Evolutionary conservation across 306 rosid genomes (phyloP).

Genomic region (Comarum palustre): DNA sequence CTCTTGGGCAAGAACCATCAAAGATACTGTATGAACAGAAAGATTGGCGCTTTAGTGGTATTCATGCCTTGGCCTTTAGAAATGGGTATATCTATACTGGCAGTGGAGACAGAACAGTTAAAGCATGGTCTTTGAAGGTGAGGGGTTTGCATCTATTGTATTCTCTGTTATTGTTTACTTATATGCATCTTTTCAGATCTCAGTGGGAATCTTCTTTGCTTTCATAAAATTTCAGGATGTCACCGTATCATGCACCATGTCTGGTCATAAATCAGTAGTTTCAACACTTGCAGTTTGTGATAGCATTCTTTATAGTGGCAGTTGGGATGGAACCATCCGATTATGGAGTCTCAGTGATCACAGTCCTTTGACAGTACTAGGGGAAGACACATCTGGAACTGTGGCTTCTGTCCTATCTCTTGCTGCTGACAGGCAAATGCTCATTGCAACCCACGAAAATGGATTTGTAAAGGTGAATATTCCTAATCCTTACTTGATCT

Average conservation of each 20-base stretch:
- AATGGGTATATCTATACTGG: constrained; percentile 65
- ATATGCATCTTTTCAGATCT: constrained; percentile 5
- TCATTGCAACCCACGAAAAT: constrained; percentile 77
- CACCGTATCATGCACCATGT: constrained; percentile 61
- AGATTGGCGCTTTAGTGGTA: constrained; percentile 97
- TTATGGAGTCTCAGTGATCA: constrained; percentile 87
- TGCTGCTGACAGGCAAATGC: constrained; percentile 47
- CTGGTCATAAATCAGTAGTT: constrained; percentile 81
- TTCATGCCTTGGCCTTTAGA: constrained; percentile 63
- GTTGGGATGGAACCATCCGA: constrained; percentile 95
- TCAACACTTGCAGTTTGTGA: constrained; percentile 67
- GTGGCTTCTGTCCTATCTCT: constrained; percentile 59
- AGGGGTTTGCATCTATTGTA: constrained; percentile 17
- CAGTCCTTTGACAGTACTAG: constrained; percentile 70
- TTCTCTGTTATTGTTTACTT: constrained; percentile 6
- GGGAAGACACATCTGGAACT: constrained; percentile 55
- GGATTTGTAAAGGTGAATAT: constrained; percentile 70
- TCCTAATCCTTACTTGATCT: constrained; percentile 29
- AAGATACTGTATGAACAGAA: constrained; percentile 72
- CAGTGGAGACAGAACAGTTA: constrained; percentile 83
- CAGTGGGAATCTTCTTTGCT: not conserved
- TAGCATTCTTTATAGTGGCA: constrained; percentile 85
- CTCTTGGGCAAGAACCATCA: constrained; percentile 60
- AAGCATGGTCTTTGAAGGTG: constrained; percentile 81
- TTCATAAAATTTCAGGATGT: constrained; percentile 50